A percentile compares a stretch with the other conserved stretches of the same genome.
Conservation (phyloP, 495 filamentous ascomycete genomes). For the Tuber borchii region DNA sequence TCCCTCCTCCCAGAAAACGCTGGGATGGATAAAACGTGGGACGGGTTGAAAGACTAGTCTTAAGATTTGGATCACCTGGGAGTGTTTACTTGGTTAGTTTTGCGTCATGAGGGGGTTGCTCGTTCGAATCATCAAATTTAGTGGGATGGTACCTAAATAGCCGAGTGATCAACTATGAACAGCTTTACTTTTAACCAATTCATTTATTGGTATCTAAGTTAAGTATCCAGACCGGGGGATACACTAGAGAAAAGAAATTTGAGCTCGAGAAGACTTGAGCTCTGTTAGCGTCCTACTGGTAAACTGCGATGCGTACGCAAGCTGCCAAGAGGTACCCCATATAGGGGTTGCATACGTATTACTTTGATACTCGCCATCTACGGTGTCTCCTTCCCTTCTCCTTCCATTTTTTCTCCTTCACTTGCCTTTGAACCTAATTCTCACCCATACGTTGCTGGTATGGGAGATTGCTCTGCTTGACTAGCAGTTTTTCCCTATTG, state of each 20-base stretch:
- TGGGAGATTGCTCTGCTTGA: not conserved
- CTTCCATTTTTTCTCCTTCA: not conserved
- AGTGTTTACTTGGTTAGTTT: not conserved
- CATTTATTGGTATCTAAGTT: not conserved
- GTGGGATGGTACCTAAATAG: not conserved
- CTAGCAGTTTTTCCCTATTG: not conserved
- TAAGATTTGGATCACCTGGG: not conserved
- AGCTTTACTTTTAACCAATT: not conserved
- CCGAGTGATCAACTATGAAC: not conserved
- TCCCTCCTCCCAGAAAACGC: not conserved
- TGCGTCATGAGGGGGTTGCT: not conserved
- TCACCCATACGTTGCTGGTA: not conserved
- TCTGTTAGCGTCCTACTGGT: no score
- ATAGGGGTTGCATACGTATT: not conserved
- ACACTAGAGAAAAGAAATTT: not conserved
- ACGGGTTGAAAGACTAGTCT: not conserved
- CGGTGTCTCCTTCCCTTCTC: not conserved
- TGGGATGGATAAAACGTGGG: not conserved
- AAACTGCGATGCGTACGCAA: not conserved
- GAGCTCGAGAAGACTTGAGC: not conserved
- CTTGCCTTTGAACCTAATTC: not conserved
- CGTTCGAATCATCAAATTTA: not conserved
- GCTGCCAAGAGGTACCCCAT: not conserved
- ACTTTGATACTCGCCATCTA: not conserved
- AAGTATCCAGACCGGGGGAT: not conserved